Conservation (phyloP, 192 early-diverging fungal species). For the Lobulomyces angularis region DNA sequence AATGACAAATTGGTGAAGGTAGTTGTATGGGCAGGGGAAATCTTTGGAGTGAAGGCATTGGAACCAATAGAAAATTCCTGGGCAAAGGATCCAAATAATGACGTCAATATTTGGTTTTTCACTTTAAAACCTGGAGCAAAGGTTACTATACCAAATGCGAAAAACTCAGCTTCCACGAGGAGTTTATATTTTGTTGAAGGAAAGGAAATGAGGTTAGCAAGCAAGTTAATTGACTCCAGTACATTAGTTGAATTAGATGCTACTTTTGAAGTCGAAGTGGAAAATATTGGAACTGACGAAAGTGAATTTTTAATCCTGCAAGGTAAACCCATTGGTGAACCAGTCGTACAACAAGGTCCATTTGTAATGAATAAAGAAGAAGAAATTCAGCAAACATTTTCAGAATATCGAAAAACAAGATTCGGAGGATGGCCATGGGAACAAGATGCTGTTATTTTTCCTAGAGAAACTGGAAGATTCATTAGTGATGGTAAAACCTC, state of each 20-base stretch:
- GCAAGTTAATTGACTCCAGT: slow-evolving; percentile 10
- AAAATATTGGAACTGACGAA: slow-evolving; percentile 13
- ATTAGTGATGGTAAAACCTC: no score
- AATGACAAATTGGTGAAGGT: slow-evolving; percentile 13
- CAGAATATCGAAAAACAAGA: slow-evolving; percentile 7
- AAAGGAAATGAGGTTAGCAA: slow-evolving; percentile 1
- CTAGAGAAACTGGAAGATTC: slow-evolving; percentile 6
- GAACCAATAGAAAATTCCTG: slow-evolving; percentile 6
- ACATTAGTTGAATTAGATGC: slow-evolving; percentile 14
- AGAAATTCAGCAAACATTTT: slow-evolving; percentile 34
- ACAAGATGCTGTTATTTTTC: slow-evolving; percentile 7
- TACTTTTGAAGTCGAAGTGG: slow-evolving; percentile 10
- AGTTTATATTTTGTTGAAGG: slow-evolving; percentile 1
- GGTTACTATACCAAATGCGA: slow-evolving; percentile 3
- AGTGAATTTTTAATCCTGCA: slow-evolving; percentile 25
- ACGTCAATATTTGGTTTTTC: slow-evolving; percentile 8
- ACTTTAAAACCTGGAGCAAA: slow-evolving; percentile 1
- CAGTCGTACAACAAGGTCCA: slow-evolving; percentile 44
- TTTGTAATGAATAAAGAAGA: slow-evolving; percentile 55
- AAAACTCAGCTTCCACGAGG: background rate
- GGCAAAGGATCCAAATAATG: slow-evolving; percentile 6
- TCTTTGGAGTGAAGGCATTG: slow-evolving; percentile 4
- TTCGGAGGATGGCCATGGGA: background rate
- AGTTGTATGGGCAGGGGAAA: slow-evolving; percentile 9
- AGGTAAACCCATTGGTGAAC: slow-evolving; percentile 37